Percentiles rank a stretch among this genome's conserved stretches.
phyloP scores from a whole-genome alignment of 805 yeast genomes.

The Candida mattraensis region DNA sequence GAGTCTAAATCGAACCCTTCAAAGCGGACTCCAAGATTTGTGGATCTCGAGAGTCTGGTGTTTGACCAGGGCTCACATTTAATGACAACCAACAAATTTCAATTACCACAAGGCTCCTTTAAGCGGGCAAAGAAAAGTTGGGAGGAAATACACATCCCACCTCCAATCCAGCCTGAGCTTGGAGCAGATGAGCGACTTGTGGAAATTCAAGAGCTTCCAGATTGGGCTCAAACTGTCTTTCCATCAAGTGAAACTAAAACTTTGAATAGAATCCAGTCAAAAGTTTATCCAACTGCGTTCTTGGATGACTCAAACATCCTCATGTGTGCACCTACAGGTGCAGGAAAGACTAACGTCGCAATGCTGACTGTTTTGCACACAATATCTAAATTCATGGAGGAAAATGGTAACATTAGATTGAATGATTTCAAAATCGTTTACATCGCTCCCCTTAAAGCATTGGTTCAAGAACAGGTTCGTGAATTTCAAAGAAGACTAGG shows the following conservation, averaged over 20 bases:
- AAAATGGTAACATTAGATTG: slow-evolving; percentile 50
- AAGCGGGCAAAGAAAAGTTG: slow-evolving; percentile 70
- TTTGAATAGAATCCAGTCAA: slow-evolving; percentile 81
- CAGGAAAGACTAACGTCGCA: slow-evolving; percentile 97
- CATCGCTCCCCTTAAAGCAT: slow-evolving; percentile 90
- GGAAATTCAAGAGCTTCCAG: slow-evolving; percentile 63
- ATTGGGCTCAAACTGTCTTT: slow-evolving; percentile 80
- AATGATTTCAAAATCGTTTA: slow-evolving; percentile 75
- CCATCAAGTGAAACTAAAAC: slow-evolving; percentile 62
- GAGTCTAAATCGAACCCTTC: slow-evolving; percentile 8
- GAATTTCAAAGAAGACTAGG: slow-evolving; percentile 73
- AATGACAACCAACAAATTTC: slow-evolving; percentile 63
- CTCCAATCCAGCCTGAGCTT: slow-evolving; percentile 56
- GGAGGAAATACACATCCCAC: slow-evolving; percentile 91
- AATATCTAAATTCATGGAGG: slow-evolving; percentile 50
- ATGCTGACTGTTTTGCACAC: slow-evolving; percentile 73
- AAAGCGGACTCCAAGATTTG: slow-evolving; percentile 41
- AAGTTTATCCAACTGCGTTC: slow-evolving; percentile 79
- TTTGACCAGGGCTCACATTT: slow-evolving; percentile 76
- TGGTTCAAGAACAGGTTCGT: slow-evolving; percentile 92
- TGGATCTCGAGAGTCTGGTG: slow-evolving; percentile 62
- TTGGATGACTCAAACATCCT: slow-evolving; percentile 66
- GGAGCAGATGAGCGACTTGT: slow-evolving; percentile 45
- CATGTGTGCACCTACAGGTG: slow-evolving; percentile 98
- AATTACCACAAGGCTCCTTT: slow-evolving; percentile 81